These are phyloP conservation scores for Metrosideros polymorpha DNA, from an alignment of 441 rosid genomes.

Conservation along the genomic window DNA sequence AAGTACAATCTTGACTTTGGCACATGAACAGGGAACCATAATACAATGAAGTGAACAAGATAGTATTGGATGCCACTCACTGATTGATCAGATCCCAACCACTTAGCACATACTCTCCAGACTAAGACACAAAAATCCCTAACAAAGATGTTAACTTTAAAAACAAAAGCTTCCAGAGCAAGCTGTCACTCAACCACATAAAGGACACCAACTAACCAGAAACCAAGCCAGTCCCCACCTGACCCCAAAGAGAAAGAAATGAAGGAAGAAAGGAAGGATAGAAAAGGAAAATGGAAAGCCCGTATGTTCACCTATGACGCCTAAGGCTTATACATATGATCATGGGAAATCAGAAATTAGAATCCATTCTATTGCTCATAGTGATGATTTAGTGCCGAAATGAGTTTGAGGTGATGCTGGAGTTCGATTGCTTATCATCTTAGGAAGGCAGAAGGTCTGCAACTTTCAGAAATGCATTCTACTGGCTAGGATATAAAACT, in stretches of 20 bases:
- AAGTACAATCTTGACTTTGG: background rate
- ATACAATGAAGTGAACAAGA: background rate
- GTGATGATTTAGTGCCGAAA: background rate
- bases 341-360: background rate
- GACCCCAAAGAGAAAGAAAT: background rate
- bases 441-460: rapidly evolving
- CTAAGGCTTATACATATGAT: background rate
- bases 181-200: background rate
- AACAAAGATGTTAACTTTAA: background rate
- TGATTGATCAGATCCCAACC: background rate
- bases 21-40: background rate
- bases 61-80: background rate
- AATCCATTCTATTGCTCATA: background rate
- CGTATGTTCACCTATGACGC: background rate
- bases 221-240: background rate
- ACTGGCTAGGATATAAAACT: background rate
- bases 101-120: background rate
- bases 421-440: background rate
- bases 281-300: background rate
- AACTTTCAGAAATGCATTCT: background rate
- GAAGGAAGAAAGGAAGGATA: background rate
- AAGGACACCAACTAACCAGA: background rate
- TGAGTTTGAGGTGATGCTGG: background rate
- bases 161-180: background rate
- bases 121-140: background rate